These are phyloP conservation scores for Ceratobasidium theobromae DNA, from an alignment of 1,284 basidiomycete genomes.

Conservation along the genomic window DNA sequence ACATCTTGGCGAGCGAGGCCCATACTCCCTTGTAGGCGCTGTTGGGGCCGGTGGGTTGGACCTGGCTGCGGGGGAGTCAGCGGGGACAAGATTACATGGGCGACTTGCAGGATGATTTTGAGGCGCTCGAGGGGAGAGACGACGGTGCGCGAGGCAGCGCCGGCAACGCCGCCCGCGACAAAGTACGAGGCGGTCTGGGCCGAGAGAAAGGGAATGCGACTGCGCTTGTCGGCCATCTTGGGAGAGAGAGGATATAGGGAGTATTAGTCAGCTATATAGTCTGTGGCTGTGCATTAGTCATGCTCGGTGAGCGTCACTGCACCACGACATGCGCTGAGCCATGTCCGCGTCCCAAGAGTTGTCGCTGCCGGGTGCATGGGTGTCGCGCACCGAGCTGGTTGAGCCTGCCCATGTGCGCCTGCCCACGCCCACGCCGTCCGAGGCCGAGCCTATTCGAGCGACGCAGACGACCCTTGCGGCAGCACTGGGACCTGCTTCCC, in stretches of 20 bases:
- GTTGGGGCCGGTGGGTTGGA: conserved; percentile 61
- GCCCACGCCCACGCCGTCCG: conserved; percentile 22
- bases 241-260: no score
- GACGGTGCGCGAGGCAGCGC: conserved; percentile 84
- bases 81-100: not conserved
- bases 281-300: no score
- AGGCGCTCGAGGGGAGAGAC: conserved; percentile 89
- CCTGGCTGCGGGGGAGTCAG: conserved; percentile 59
- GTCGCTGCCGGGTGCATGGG: no score
- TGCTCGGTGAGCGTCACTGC: no score
- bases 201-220: conserved; percentile 30
- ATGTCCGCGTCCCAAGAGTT: no score
- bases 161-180: conserved; percentile 78
- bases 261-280: no score
- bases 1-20: conserved; percentile 81
- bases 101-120: conserved; percentile 89
- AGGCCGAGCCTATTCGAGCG: not conserved
- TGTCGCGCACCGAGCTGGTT: no score
- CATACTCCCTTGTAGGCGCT: conserved; percentile 81
- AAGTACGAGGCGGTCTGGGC: conserved; percentile 64
- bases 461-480: not conserved
- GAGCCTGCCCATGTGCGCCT: not conserved
- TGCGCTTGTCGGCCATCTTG: conserved; percentile 1
- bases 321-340: no score
- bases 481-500: not conserved